Conservation (phyloP, 116 monocot genomes). For the Iris pallida region DNA sequence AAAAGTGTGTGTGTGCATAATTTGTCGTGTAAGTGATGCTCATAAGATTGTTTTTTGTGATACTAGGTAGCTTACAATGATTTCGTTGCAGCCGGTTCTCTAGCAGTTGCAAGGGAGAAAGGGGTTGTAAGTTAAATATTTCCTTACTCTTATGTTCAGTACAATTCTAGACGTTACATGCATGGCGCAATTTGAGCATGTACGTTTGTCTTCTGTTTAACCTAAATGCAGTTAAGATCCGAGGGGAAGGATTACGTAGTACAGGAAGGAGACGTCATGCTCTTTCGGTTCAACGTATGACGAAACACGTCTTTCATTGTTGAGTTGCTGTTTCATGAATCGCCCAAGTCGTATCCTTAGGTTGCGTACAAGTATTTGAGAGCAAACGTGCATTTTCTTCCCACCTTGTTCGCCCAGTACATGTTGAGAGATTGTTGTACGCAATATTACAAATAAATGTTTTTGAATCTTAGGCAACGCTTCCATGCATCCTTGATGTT, state of each 20-base stretch:
- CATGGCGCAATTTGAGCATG: constrained; percentile 3
- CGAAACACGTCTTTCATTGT: neutral
- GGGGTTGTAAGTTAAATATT: constrained; percentile 70
- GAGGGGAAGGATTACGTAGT: constrained; percentile 91
- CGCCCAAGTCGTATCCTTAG: too few relatives aligned
- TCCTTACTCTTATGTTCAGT: neutral
- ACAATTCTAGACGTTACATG: neutral
- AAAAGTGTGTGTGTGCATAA: too few relatives aligned
- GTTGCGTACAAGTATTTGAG: neutral
- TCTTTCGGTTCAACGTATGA: constrained; percentile 93
- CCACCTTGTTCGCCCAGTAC: neutral
- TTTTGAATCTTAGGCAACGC: too few relatives aligned
- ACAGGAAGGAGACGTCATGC: constrained; percentile 94
- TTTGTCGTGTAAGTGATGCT: neutral
- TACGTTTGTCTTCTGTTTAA: neutral
- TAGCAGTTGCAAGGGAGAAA: constrained; percentile 92
- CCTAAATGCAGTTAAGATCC: constrained; percentile 62
- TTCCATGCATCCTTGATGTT: too few relatives aligned
- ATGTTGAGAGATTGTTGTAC: too few relatives aligned
- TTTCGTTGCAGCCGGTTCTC: constrained; percentile 87
- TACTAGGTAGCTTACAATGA: constrained; percentile 86
- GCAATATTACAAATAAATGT: too few relatives aligned
- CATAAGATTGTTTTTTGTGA: neutral
- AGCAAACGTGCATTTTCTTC: neutral
- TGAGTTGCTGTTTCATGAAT: neutral